Percentiles rank a stretch among this genome's conserved stretches.
phyloP scores from a whole-genome alignment of 305 asterid genomes.

The Solanum hybrid region DNA sequence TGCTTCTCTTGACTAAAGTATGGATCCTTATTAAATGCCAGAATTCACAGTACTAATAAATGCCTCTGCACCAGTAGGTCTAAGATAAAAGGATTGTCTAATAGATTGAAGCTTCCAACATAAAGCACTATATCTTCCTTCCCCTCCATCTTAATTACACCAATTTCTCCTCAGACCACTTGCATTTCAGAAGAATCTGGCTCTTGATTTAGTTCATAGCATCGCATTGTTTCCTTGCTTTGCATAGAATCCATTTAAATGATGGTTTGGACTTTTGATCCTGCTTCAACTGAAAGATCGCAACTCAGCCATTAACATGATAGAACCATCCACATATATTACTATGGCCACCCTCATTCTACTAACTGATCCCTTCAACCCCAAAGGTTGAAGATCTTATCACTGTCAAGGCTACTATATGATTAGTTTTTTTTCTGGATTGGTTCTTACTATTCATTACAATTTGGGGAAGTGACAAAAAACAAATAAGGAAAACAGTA shows the following conservation, averaged over 20 bases:
- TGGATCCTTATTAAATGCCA: background rate
- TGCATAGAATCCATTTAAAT: background rate
- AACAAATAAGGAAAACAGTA: background rate
- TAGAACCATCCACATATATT: background rate
- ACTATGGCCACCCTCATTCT: background rate
- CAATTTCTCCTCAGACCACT: background rate
- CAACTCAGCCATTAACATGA: background rate
- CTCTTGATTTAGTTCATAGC: background rate
- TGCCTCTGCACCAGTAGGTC: background rate
- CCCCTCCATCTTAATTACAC: background rate
- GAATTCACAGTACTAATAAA: background rate
- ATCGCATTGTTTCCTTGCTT: background rate
- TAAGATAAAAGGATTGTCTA: background rate
- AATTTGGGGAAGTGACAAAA: background rate
- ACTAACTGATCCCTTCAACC: background rate
- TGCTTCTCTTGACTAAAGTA: background rate
- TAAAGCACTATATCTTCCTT: background rate
- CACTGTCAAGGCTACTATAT: background rate
- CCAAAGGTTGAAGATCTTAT: background rate
- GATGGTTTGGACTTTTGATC: background rate
- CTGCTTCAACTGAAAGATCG: background rate
- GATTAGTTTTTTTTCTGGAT: background rate
- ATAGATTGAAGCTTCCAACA: background rate
- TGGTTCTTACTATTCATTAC: background rate
- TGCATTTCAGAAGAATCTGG: background rate